A percentile compares a stretch with the other conserved stretches of the same genome.
phyloP scores from a whole-genome alignment of 768 basidiomycete species.

The Solioccasus polychromus region DNA sequence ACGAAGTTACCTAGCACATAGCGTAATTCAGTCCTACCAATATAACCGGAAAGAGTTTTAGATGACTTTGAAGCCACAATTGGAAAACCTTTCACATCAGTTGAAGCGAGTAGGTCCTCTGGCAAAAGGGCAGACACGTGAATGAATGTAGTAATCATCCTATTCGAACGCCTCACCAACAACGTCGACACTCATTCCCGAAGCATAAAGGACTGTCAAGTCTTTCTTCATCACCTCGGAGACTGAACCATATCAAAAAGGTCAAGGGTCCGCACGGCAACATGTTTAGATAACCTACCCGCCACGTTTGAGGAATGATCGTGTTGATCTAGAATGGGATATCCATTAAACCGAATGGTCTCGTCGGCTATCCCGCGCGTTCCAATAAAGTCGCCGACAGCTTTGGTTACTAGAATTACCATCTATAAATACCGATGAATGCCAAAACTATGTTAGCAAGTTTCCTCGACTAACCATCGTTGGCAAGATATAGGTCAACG shows the following conservation, averaged over 20 bases:
- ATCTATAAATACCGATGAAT: constrained; percentile 55
- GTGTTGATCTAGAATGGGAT: constrained; percentile 94
- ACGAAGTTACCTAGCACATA: constrained; percentile 82
- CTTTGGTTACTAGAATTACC: constrained; percentile 92
- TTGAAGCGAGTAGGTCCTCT: constrained; percentile 73
- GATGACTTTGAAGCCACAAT: constrained; percentile 65
- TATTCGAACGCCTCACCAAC: constrained; percentile 56
- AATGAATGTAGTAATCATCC: constrained; percentile 1
- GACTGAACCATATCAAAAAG: constrained; percentile 44
- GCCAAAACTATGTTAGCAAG: neutral
- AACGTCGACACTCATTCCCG: constrained; percentile 73
- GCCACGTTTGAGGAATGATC: constrained; percentile 90
- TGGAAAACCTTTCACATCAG: constrained; percentile 88
- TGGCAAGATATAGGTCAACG: constrained; percentile 93
- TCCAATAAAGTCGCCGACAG: constrained; percentile 92
- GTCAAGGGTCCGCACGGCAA: constrained; percentile 3
- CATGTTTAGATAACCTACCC: constrained; percentile 47
- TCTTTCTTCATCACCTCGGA: constrained; percentile 88
- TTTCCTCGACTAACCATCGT: constrained; percentile 77
- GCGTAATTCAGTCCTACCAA: constrained; percentile 79
- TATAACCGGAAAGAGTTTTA: constrained; percentile 76
- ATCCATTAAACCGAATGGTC: constrained; percentile 96
- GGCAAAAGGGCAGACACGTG: neutral
- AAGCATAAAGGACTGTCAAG: constrained; percentile 66
- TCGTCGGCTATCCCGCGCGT: constrained; percentile 95